Conservation (phyloP, 441 rosid species). For the Lagerstroemia fauriei region DNA sequence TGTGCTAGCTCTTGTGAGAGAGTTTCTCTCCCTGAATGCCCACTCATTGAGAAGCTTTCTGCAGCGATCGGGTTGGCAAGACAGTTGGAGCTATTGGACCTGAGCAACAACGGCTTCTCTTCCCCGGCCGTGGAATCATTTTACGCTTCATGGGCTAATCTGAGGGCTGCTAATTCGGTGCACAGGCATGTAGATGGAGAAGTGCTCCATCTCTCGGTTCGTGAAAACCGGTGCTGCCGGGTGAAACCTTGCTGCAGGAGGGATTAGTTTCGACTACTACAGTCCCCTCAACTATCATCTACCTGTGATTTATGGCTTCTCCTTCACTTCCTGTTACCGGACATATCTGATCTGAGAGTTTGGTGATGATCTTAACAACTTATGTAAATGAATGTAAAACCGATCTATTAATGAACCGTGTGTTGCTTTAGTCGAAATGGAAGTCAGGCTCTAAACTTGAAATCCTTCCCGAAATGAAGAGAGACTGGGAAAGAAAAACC, state of each 20-base stretch:
- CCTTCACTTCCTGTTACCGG: neutral
- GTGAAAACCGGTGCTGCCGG: conserved; percentile 57
- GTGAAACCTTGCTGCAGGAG: conserved; percentile 72
- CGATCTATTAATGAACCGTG: neutral
- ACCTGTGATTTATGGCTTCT: neutral
- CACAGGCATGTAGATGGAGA: conserved; percentile 58
- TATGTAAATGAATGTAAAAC: neutral
- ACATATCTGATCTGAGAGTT: neutral
- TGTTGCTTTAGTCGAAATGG: too few species aligned
- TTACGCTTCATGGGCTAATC: conserved; percentile 62
- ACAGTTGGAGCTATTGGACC: conserved; percentile 60
- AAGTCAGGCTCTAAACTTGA: too few species aligned
- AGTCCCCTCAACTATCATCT: too few species aligned
- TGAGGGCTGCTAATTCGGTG: conserved; percentile 44
- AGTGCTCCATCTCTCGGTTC: conserved; percentile 59
- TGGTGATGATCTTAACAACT: neutral
- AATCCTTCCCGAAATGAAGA: too few species aligned
- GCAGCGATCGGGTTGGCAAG: conserved; percentile 62
- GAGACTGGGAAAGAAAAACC: too few species aligned
- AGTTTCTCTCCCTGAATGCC: conserved; percentile 38
- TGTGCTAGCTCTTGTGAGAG: conserved; percentile 52
- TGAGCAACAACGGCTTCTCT: conserved; percentile 73
- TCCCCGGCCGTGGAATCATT: conserved; percentile 46
- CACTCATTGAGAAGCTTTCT: conserved; percentile 51
- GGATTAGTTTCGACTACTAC: conserved; percentile 33